A percentile compares a stretch with the other conserved stretches of the same genome.
phyloP scores from a whole-genome alignment of 2,329 filamentous ascomycete species.

The Blastomyces percursus region DNA sequence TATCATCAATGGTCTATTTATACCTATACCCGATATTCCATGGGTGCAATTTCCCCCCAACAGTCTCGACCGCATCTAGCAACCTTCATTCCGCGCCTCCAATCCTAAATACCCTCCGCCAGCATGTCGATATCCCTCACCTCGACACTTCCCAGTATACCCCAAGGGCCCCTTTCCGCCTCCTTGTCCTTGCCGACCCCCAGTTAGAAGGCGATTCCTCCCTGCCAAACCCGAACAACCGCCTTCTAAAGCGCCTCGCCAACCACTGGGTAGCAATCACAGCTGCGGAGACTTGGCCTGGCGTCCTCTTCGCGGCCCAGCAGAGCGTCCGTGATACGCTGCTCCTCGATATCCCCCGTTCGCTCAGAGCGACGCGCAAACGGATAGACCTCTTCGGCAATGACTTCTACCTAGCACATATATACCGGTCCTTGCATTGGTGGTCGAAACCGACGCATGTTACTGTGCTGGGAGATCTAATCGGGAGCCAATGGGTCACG shows the following conservation, averaged over 20 bases:
- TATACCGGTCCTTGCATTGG: conserved; percentile 75
- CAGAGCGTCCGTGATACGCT: conserved; percentile 32
- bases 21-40: conserved; percentile 79
- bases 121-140: conserved; percentile 23
- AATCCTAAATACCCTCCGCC: conserved; percentile 27
- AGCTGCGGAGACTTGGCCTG: conserved; percentile 9
- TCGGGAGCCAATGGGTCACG: conserved; percentile 91
- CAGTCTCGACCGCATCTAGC: conserved; percentile 8
- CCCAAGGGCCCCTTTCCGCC: conserved; percentile 60
- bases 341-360: conserved; percentile 57
- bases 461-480: conserved; percentile 75
- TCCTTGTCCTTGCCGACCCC: conserved; percentile 81
- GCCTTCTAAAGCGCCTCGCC: conserved; percentile 31
- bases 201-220: conserved; percentile 89
- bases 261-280: conserved; percentile 26
- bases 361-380: conserved; percentile 61
- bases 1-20: conserved; percentile 63
- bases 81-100: conserved; percentile 12
- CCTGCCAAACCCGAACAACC: conserved; percentile 47
- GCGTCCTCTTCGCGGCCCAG: conserved; percentile 12
- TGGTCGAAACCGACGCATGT: conserved; percentile 79
- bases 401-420: conserved; percentile 87
- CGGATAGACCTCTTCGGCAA: conserved; percentile 82
- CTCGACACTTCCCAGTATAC: conserved; percentile 13
- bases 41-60: conserved; percentile 64